phyloP scores from a whole-genome alignment of 2,329 filamentous ascomycete genomes.

The Plenodomus lindquistii region DNA sequence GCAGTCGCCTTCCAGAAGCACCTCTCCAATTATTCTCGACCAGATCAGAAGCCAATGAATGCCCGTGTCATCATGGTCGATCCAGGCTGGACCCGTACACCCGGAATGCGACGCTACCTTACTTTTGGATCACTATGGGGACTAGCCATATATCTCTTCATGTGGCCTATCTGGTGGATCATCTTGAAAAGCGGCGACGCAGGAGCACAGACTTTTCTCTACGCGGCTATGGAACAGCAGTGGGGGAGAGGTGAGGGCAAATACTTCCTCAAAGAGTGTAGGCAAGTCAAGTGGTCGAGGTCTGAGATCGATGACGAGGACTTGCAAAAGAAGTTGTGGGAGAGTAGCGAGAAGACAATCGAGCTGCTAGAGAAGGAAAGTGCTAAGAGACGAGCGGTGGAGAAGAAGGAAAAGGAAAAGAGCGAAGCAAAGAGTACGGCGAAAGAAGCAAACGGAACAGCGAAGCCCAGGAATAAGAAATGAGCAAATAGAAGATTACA shows the following conservation, averaged over 20 bases:
- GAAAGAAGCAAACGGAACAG: slow-evolving; percentile 19
- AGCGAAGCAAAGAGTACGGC: slow-evolving; percentile 22
- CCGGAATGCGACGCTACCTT: slow-evolving; percentile 84
- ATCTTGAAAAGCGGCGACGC: slow-evolving; percentile 81
- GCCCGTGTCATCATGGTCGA: slow-evolving; percentile 84
- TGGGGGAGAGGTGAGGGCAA: slow-evolving; percentile 69
- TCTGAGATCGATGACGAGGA: slow-evolving; percentile 77
- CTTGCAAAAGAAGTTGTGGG: slow-evolving; percentile 84
- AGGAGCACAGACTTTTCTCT: slow-evolving; percentile 85
- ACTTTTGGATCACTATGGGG: slow-evolving; percentile 83
- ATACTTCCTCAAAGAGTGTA: slow-evolving; percentile 86
- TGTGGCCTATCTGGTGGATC: slow-evolving; percentile 84
- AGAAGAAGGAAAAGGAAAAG: slow-evolving; percentile 57
- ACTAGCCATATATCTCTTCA: slow-evolving; percentile 72
- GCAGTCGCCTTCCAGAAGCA: slow-evolving; percentile 92
- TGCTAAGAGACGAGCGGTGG: slow-evolving; percentile 63
- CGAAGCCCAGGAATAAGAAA: slow-evolving; percentile 30
- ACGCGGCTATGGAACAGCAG: slow-evolving; percentile 79
- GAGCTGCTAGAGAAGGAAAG: slow-evolving; percentile 79
- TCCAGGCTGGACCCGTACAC: slow-evolving; percentile 81
- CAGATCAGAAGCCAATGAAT: slow-evolving; percentile 81
- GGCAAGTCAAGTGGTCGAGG: slow-evolving; percentile 71
- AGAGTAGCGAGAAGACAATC: slow-evolving; percentile 79
- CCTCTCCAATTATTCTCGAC: slow-evolving; percentile 78
- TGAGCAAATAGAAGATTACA: neutral